Percentiles rank a stretch among this genome's conserved stretches.
Conservation (phyloP, 306 rosid genomes). For the Cyamopsis tetragonoloba region DNA sequence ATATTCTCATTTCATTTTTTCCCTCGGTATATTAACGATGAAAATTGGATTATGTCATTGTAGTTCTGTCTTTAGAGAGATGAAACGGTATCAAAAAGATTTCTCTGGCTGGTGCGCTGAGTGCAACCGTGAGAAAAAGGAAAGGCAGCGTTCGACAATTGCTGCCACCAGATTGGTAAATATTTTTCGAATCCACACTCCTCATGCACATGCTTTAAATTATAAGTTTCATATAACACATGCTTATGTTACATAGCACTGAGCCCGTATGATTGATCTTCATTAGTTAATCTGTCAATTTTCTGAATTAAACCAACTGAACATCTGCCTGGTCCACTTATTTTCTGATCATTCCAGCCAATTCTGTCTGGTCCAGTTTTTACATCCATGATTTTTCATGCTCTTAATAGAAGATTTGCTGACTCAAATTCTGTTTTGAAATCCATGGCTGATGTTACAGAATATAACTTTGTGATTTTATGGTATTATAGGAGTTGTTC, state of each 20-base stretch:
- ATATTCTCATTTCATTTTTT: background rate
- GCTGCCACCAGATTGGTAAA: conserved; percentile 44
- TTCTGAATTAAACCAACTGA: too few species aligned
- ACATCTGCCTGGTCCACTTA: too few species aligned
- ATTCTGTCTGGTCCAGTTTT: too few species aligned
- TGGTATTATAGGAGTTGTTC: conserved; percentile 36
- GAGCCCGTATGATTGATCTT: too few species aligned
- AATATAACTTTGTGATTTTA: conserved; percentile 2
- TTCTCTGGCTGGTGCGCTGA: conserved; percentile 61
- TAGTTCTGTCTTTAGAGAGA: conserved; percentile 57
- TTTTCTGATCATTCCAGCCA: too few species aligned
- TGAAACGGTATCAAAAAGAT: conserved; percentile 52
- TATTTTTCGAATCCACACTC: background rate
- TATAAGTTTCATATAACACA: background rate
- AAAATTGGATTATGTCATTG: conserved; percentile 21
- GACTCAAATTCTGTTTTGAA: background rate
- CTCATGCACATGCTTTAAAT: background rate
- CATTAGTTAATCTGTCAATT: too few species aligned
- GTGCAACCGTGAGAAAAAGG: conserved; percentile 46
- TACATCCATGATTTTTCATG: too few species aligned
- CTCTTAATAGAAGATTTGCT: background rate
- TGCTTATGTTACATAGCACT: too few species aligned
- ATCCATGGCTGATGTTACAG: conserved; percentile 13
- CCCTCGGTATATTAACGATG: background rate
- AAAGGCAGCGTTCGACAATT: conserved; percentile 41